Evolutionary conservation across 441 rosid genomes (phyloP), one percentile per base, ranked within the genome.

Genomic region (Jatropha podagrica): DNA sequence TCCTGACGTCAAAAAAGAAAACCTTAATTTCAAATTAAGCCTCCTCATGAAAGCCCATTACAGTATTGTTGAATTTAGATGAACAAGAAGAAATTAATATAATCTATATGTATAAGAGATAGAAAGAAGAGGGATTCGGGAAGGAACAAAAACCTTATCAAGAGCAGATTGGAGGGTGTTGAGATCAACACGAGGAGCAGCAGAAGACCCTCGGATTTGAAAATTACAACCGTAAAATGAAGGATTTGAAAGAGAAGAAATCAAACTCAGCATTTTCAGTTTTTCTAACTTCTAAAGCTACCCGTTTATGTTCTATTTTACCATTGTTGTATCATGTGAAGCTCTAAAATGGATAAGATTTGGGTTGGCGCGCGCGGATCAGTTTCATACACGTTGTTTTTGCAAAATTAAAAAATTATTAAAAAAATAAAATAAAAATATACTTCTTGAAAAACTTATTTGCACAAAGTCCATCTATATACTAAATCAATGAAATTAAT

Each of bases 141-240:
- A 58, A 20, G 10, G 27, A n/a, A 56, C 3, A 55, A 15, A 5
- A 18, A 77, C 80, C 80, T 72, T 72, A 23, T 59, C 58, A 51
- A 77, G n/a, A 51, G 80, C 80, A 18, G 80, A 66, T 72, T 73
- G 73, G 49, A 77, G 80, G 72, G 76, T 58, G 32, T 66, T 67
- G 69, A 77, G 76, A 60, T 77, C 69, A 44, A 72, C 44, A 3
- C 27, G 26, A 59, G 80, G 62, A 1, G 72, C 66, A 44, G 80
- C 73, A 44, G 80, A 72, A 59, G 80, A 67, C 12, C 73, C 76
- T 49, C 74, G 62, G 27, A 76, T 54, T 76, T 49, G 62, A 1
- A 49, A 69, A 20, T 49, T 18, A 18, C 17, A 14, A 64, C 26
- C 2, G 54, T 17, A 7, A 44, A 48, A 3, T 44, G 38, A 4